These are phyloP conservation scores for Scheffersomyces cryptocercus DNA, from an alignment of 1,139 yeast species.

Conservation along the genomic window DNA sequence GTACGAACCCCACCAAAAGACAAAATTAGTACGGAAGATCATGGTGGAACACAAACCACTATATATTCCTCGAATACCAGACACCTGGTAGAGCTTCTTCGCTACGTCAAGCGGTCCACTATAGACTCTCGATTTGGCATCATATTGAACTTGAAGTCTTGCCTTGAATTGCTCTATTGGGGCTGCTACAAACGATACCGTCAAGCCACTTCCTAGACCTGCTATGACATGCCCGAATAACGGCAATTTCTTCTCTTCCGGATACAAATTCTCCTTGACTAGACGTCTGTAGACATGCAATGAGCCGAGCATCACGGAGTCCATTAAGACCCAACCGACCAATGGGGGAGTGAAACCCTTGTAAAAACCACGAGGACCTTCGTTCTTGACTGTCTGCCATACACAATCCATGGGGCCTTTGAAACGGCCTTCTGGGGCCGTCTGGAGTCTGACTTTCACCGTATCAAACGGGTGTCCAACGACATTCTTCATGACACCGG, in stretches of 20 bases:
- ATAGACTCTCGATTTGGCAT: slow-evolving; percentile 66
- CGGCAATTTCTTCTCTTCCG: slow-evolving; percentile 62
- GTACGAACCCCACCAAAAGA: slow-evolving; percentile 95
- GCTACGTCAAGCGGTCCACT: slow-evolving; percentile 81
- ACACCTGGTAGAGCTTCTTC: slow-evolving; percentile 48
- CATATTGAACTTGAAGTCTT: slow-evolving; percentile 85
- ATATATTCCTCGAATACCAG: slow-evolving; percentile 73
- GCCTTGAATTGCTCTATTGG: slow-evolving; percentile 92
- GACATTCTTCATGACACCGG: slow-evolving; percentile 82
- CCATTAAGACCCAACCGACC: slow-evolving; percentile 94
- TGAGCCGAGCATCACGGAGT: slow-evolving; percentile 84
- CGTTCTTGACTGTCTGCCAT: slow-evolving; percentile 65
- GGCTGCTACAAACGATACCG: slow-evolving; percentile 91
- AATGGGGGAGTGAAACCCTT: slow-evolving; percentile 92
- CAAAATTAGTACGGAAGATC: slow-evolving; percentile 83
- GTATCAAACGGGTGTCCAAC: slow-evolving; percentile 97
- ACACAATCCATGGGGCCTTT: slow-evolving; percentile 84
- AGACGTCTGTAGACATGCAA: slow-evolving; percentile 73
- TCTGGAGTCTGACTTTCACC: slow-evolving; percentile 83
- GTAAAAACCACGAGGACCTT: slow-evolving; percentile 77
- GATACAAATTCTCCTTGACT: slow-evolving; percentile 63
- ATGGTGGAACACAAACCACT: slow-evolving; percentile 83
- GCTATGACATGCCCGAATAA: slow-evolving; percentile 74
- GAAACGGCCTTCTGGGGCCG: slow-evolving; percentile 70
- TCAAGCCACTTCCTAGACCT: slow-evolving; percentile 83